These are phyloP conservation scores for Metschnikowia continentalis DNA, from an alignment of 805 yeast species.

Conservation along the genomic window DNA sequence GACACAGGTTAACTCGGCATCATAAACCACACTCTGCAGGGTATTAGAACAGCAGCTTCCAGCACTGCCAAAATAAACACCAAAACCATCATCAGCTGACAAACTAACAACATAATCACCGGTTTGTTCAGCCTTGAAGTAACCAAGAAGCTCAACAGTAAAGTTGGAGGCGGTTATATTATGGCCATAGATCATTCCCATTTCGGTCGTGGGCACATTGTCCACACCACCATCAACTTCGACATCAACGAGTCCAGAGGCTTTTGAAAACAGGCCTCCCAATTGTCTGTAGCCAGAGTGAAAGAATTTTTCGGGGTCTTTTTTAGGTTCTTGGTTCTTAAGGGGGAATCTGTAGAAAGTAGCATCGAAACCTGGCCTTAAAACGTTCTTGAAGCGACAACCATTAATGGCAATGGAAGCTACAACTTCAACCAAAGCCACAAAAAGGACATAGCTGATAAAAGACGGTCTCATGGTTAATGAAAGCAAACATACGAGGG, in stretches of 20 bases:
- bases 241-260: background rate
- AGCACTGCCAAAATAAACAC: conserved; percentile 6
- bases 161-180: background rate
- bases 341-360: background rate
- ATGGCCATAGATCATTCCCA: background rate
- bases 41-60: conserved; percentile 3
- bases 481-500: background rate
- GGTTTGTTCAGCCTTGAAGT: background rate
- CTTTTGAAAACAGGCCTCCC: background rate
- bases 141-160: background rate
- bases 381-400: background rate
- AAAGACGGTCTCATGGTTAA: background rate
- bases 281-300: background rate
- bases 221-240: background rate
- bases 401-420: background rate
- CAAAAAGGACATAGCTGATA: background rate
- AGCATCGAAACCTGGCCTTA: background rate
- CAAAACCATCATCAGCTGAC: conserved; percentile 9
- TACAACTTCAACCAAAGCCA: background rate
- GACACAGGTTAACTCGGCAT: background rate
- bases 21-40: conserved; percentile 3
- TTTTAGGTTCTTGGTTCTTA: background rate
- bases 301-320: background rate
- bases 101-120: conserved; percentile 5
- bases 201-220: background rate